Evolutionary conservation across 2,329 filamentous ascomycete species (phyloP).

Genomic region (Hortaea sp.): DNA sequence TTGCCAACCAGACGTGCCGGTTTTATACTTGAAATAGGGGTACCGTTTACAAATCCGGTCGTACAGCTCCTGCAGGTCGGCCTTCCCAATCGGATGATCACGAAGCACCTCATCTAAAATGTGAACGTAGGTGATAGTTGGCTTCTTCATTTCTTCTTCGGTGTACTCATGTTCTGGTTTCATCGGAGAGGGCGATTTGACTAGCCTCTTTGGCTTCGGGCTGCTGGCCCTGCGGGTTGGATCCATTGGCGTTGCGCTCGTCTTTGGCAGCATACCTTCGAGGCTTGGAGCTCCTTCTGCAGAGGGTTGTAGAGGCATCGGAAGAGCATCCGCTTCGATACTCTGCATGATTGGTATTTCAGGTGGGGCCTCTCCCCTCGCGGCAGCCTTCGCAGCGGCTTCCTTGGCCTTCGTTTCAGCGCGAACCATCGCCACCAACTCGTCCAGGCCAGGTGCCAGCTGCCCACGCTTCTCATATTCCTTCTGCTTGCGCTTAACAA

Average conservation of each 20-base stretch:
- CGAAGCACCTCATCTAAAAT: slow-evolving; percentile 54
- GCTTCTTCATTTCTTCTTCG: slow-evolving; percentile 63
- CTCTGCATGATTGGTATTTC: slow-evolving; percentile 22
- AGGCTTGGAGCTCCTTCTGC: not conserved
- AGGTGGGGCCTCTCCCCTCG: slow-evolving; percentile 13
- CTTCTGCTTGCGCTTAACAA: slow-evolving; percentile 25
- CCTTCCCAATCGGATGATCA: slow-evolving; percentile 43
- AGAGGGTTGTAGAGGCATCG: not conserved
- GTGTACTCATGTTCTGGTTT: slow-evolving; percentile 57
- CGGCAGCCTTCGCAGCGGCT: slow-evolving; percentile 13
- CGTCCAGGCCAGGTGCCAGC: slow-evolving; percentile 18
- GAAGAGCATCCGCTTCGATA: slow-evolving; percentile 11
- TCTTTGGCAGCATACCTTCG: not conserved
- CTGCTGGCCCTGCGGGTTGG: slow-evolving; percentile 24
- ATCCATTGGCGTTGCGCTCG: slow-evolving; percentile 15
- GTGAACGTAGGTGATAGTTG: slow-evolving; percentile 52
- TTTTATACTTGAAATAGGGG: slow-evolving; percentile 53
- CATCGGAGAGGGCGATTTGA: slow-evolving; percentile 51
- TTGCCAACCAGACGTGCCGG: slow-evolving; percentile 53
- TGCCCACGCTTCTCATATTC: slow-evolving; percentile 26
- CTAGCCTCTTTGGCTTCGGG: slow-evolving; percentile 39
- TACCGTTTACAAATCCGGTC: slow-evolving; percentile 53
- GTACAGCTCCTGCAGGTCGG: slow-evolving; percentile 58
- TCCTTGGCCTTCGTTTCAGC: slow-evolving; percentile 28
- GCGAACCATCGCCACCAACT: slow-evolving; percentile 24